Evolutionary conservation across 306 rosid species (phyloP), one percentile per base, ranked within the genome.

Genomic region (Begonia masoniana): DNA sequence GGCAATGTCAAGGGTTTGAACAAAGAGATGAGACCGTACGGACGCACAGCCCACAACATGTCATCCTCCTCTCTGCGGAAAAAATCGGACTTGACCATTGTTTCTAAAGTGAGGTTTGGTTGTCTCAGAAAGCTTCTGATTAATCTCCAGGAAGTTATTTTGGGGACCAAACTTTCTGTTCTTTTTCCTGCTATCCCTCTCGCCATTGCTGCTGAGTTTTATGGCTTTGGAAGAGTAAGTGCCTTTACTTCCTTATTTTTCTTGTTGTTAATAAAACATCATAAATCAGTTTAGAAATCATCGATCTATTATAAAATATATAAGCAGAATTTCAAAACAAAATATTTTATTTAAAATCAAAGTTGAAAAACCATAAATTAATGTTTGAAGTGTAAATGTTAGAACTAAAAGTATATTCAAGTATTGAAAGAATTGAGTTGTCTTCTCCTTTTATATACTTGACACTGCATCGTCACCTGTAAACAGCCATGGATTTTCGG

Each of bases 401-500:
- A 31, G 39, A 31, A 31, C 39, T 31, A 31, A 31, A 7, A 31
- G 39, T 41, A 12, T 52, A 56, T 12, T 59, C 43, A 10, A 13
- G 4, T 35, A 31, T 10, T 16, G 16, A 51, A 58, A 46, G 13
- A 54, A 31, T 4, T 60, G 54, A 71, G 43, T 5, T 59, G 59
- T 4, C 42, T 0, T 46, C 43, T 16, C 51, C 45, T 2, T 68
- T 41, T 51, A 19, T 60, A 7, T 5, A 0, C 8, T 31, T 31
- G 5, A 31, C 39, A 5, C 39, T 31, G 39, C 39, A 31, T 31
- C 39, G 39, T 31, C 2, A 31, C 39, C 39, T 31, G 39, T 7
- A 31, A 63, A 70, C 91, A 91, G 97, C 76, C 97, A 0, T 91
- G 94, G 96, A 64, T 83, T 51, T 91, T 91, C 57, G 74, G 73